Base-by-base conservation (phyloP, 768 basidiomycete species). In the Russula brevipes region DNA sequence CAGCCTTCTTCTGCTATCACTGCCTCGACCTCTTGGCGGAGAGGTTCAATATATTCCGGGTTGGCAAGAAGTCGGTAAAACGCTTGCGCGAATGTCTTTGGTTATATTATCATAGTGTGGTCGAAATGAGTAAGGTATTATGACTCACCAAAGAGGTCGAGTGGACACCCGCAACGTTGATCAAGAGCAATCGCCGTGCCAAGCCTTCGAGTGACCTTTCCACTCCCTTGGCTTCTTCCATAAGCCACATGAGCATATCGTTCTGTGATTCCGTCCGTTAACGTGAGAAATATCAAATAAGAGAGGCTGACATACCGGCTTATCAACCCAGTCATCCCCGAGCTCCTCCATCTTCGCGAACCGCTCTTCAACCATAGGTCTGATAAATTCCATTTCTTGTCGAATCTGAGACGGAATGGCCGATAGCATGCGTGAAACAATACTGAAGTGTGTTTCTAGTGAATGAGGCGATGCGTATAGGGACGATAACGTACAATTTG, bases 181-280 rank as follows among this genome's bases (percentile, higher is more conserved):
- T 52, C n/a, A 60, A 14, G 11, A 75, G 61, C 8, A 76, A 42
- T 19, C 66, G 63, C 4, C 61, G 55, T 9, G 74, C 72, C 8
- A 80, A 66, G 38, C 75, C 71, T n/a, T 67, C 68, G 9, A 75
- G 58, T 0, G 72, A 73, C 19, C 71, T 69, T 57, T 76, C 73
- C 4, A 71, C 52, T 31, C 70, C 74, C 35, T 70, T 52, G 0
- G 78, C 77, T 16, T 70, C 70, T 41, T 78, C 78, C 45, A 82
- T 69, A 7, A 81, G 66, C 81, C 81, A 83, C 45, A 73, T 74
- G 5, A 82, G 73, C 42, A 79, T 67, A 65, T 83, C 80, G 57
- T 78, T 77, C 81, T 80, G 44, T 12, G 11, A 24, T 35, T 24
- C 17, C 35, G 5, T n/a, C 4, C 8, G 11, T 11, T 14, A 17